These are phyloP conservation scores for Linanthus parryae DNA, from an alignment of 148 eudicot species.

Conservation along the genomic window DNA sequence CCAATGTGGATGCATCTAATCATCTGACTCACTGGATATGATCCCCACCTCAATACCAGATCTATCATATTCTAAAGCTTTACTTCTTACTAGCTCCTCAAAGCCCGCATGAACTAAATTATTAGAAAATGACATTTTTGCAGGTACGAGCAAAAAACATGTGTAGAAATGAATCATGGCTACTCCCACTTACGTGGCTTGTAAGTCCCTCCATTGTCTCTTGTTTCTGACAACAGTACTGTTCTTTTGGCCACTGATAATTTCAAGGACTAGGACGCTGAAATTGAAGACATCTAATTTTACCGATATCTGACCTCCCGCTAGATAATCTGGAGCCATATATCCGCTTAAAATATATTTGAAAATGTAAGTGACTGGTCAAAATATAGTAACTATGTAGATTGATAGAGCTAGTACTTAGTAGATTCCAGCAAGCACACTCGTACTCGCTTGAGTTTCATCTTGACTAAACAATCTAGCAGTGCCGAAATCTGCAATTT, in stretches of 20 bases:
- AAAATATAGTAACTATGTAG: too few relatives aligned
- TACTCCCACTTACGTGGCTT: background rate
- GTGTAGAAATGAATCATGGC: background rate
- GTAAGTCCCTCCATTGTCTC: background rate
- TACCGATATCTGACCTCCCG: background rate
- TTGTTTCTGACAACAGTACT: background rate
- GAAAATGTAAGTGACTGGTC: too few relatives aligned
- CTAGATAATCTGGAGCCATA: background rate
- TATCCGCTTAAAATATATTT: too few relatives aligned
- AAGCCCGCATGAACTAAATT: background rate
- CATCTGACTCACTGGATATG: background rate
- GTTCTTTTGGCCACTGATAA: conserved; percentile 3
- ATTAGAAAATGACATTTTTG: background rate
- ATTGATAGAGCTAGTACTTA: too few relatives aligned
- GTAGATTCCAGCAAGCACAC: too few relatives aligned
- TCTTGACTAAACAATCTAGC: too few relatives aligned
- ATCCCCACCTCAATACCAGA: background rate
- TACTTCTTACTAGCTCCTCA: background rate
- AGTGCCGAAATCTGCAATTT: too few relatives aligned
- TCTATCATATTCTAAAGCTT: background rate
- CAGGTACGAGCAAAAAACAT: background rate
- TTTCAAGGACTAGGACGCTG: background rate
- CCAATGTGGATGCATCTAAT: background rate
- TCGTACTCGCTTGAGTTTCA: too few relatives aligned
- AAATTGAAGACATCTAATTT: background rate